phyloP scores from a whole-genome alignment of 768 basidiomycete species.

The Tylopilus sp. region DNA sequence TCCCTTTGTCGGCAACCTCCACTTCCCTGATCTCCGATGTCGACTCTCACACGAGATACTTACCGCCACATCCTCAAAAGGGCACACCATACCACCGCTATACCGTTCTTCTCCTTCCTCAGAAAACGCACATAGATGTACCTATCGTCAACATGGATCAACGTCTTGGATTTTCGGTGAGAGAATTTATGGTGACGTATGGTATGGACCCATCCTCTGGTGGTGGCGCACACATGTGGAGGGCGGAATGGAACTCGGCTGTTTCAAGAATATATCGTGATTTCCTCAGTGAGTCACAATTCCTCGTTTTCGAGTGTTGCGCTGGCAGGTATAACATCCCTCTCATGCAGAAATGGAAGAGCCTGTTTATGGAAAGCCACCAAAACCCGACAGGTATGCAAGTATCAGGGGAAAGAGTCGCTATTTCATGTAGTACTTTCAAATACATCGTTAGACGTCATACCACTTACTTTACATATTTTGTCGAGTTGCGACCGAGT shows the following conservation, averaged over 20 bases:
- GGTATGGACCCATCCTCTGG: constrained; percentile 51
- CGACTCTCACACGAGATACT: constrained; percentile 65
- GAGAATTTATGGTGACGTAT: constrained; percentile 57
- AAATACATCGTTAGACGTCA: too few relatives aligned
- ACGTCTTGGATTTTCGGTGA: constrained; percentile 62
- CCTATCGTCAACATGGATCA: constrained; percentile 43
- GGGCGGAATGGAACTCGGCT: constrained; percentile 67
- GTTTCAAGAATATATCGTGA: constrained; percentile 65
- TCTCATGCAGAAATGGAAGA: constrained; percentile 20
- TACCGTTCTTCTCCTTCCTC: constrained; percentile 69
- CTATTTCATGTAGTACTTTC: constrained; percentile 22
- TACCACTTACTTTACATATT: too few relatives aligned
- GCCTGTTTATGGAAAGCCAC: constrained; percentile 24
- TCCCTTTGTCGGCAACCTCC: constrained; percentile 65
- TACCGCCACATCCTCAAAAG: constrained; percentile 89
- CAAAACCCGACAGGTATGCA: constrained; percentile 30
- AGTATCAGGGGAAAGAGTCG: constrained; percentile 28
- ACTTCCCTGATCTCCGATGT: constrained; percentile 37
- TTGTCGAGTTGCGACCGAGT: too few relatives aligned
- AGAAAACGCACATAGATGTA: constrained; percentile 47
- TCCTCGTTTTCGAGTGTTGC: background rate
- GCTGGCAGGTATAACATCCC: background rate
- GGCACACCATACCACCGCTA: constrained; percentile 93
- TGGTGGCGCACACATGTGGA: constrained; percentile 82
- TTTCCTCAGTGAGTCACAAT: constrained; percentile 55